These are phyloP conservation scores for Murraya paniculata DNA, from an alignment of 345 rosid species.

Conservation along the genomic window DNA sequence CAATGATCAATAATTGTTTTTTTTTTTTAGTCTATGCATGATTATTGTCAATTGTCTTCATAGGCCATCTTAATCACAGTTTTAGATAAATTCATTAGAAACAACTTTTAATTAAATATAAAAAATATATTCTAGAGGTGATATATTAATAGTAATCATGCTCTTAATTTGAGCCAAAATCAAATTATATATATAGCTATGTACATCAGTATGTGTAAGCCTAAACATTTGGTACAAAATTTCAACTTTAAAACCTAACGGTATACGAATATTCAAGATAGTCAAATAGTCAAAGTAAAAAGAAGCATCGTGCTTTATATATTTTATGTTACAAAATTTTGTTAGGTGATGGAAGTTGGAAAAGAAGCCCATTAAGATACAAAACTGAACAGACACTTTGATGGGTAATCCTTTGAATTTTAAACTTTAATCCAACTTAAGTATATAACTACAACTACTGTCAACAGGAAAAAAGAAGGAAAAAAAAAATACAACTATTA, in stretches of 20 bases:
- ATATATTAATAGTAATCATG: not conserved
- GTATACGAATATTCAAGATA: not conserved
- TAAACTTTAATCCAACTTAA: no score
- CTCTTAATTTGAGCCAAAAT: no score
- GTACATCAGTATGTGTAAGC: no score
- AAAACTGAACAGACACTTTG: not conserved
- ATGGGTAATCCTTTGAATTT: not conserved
- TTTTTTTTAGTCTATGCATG: no score
- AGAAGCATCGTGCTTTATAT: not conserved
- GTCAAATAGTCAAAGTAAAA: slow-evolving; percentile 9
- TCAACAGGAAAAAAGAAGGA: not conserved
- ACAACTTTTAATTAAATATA: no score
- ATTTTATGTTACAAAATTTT: no score
- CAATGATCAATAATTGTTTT: no score
- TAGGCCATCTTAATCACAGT: no score
- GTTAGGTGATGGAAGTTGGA: not conserved
- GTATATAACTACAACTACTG: not conserved
- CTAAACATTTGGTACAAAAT: not conserved
- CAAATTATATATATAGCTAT: not conserved
- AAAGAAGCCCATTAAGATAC: not conserved
- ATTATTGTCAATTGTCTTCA: no score
- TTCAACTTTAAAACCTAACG: slow-evolving; percentile 4
- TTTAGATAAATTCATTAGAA: no score
- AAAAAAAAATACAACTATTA: not conserved
- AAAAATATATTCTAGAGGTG: no score